phyloP scores from a whole-genome alignment of 2,329 filamentous ascomycete species.

The Trichoderma polysporum region DNA sequence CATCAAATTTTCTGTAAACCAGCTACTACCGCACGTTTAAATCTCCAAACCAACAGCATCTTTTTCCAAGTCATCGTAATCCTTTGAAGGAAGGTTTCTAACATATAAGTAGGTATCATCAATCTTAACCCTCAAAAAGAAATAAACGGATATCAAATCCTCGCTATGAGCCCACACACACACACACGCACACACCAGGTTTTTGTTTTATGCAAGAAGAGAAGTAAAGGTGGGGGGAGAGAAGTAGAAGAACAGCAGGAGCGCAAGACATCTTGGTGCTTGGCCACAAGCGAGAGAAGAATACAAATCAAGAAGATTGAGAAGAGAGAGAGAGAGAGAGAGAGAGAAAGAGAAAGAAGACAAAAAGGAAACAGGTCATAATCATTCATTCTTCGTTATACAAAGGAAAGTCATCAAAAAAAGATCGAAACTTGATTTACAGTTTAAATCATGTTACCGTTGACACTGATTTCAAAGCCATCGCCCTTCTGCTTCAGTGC shows the following conservation, averaged over 20 bases:
- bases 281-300: conserved; percentile 5
- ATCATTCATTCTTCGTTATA: conserved; percentile 16
- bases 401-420: conserved; percentile 17
- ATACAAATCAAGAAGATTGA: conserved; percentile 6
- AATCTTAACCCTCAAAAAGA: background rate
- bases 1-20: background rate
- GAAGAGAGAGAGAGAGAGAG: conserved; percentile 25
- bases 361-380: conserved; percentile 7
- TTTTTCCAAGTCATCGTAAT: conserved; percentile 1
- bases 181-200: background rate
- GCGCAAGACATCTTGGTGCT: background rate
- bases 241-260: background rate
- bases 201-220: conserved; percentile 4
- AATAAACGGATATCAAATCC: background rate
- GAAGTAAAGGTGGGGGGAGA: background rate
- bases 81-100: conserved; percentile 22
- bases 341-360: conserved; percentile 4
- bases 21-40: background rate
- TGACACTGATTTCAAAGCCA: conserved; percentile 79
- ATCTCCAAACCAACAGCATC: background rate
- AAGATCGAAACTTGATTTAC: background rate
- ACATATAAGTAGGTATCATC: conserved; percentile 15
- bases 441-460: conserved; percentile 69
- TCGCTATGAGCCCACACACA: background rate
- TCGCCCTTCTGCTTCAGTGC: conserved; percentile 80